Conservation (phyloP, 805 yeast genomes). For the Dipodascus geniculatus region DNA sequence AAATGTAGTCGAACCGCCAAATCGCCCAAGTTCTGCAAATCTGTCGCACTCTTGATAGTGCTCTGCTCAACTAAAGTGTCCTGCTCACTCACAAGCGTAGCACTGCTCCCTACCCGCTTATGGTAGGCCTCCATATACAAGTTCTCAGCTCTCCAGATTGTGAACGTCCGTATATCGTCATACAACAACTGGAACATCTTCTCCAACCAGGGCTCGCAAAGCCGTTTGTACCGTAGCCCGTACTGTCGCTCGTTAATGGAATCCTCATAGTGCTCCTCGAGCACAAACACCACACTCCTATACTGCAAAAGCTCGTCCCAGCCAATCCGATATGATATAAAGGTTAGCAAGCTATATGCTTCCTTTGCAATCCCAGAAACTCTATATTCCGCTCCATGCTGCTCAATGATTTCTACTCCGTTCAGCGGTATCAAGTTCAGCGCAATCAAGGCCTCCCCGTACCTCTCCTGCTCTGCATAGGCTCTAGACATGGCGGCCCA, state of each 20-base stretch:
- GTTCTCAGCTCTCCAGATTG: conserved; percentile 88
- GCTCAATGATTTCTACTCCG: conserved; percentile 40
- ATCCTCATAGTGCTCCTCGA: conserved; percentile 56
- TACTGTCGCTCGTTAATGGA: neutral
- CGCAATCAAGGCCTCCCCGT: conserved; percentile 47
- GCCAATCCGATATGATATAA: conserved; percentile 56
- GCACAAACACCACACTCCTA: conserved; percentile 64
- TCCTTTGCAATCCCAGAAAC: conserved; percentile 10
- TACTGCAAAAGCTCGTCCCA: conserved; percentile 68
- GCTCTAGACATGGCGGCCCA: conserved; percentile 59
- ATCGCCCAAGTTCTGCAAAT: conserved; percentile 87
- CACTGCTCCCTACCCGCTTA: neutral
- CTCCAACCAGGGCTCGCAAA: conserved; percentile 73
- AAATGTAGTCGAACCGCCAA: conserved; percentile 81
- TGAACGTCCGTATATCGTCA: conserved; percentile 59
- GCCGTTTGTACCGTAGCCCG: conserved; percentile 33
- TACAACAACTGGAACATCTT: conserved; percentile 57
- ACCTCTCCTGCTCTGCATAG: conserved; percentile 45
- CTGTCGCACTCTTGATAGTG: conserved; percentile 65
- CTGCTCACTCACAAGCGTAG: neutral
- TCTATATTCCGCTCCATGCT: conserved; percentile 36
- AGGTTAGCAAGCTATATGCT: conserved; percentile 62
- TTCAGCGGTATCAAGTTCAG: conserved; percentile 56
- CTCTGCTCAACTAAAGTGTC: conserved; percentile 37
- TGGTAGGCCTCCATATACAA: conserved; percentile 75